Conservation (phyloP, 306 rosid genomes). For the Malus domestica region DNA sequence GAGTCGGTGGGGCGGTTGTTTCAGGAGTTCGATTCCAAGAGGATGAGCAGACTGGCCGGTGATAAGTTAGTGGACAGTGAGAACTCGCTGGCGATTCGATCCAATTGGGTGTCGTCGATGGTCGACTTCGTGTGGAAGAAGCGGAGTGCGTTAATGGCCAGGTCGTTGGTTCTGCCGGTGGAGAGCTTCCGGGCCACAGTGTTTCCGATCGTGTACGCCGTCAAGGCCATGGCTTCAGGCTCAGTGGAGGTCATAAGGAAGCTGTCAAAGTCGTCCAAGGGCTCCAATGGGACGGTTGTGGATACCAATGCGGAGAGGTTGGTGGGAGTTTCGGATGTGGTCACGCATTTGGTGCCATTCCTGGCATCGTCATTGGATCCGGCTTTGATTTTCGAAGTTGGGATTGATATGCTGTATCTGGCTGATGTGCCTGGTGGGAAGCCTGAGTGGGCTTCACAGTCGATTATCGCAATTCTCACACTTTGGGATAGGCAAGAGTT, state of each 20-base stretch:
- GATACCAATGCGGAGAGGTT: slow-evolving; percentile 75
- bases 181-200: slow-evolving; percentile 86
- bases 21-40: slow-evolving; percentile 82
- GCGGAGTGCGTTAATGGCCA: slow-evolving; percentile 84
- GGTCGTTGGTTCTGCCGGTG: slow-evolving; percentile 80
- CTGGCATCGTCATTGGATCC: slow-evolving; percentile 91
- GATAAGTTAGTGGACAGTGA: slow-evolving; percentile 93
- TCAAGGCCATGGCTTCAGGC: slow-evolving; percentile 88
- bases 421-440: slow-evolving; percentile 99
- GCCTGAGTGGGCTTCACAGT: slow-evolving; percentile 96
- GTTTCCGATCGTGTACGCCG: slow-evolving; percentile 79
- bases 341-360: slow-evolving; percentile 86
- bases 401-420: slow-evolving; percentile 85
- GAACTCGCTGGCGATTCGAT: slow-evolving; percentile 81
- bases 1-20: slow-evolving; percentile 91
- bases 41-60: slow-evolving; percentile 91
- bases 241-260: slow-evolving; percentile 69
- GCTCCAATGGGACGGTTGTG: slow-evolving; percentile 19
- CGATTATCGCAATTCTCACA: slow-evolving; percentile 84
- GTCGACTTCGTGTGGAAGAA: slow-evolving; percentile 93
- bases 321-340: slow-evolving; percentile 91
- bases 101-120: slow-evolving; percentile 95
- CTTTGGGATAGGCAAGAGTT: slow-evolving; percentile 97
- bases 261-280: slow-evolving; percentile 62
- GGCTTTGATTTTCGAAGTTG: slow-evolving; percentile 87